Evolutionary conservation across 148 eudicot genomes (phyloP), one percentile per base, ranked within the genome.

Genomic region (Arbutus unedo): DNA sequence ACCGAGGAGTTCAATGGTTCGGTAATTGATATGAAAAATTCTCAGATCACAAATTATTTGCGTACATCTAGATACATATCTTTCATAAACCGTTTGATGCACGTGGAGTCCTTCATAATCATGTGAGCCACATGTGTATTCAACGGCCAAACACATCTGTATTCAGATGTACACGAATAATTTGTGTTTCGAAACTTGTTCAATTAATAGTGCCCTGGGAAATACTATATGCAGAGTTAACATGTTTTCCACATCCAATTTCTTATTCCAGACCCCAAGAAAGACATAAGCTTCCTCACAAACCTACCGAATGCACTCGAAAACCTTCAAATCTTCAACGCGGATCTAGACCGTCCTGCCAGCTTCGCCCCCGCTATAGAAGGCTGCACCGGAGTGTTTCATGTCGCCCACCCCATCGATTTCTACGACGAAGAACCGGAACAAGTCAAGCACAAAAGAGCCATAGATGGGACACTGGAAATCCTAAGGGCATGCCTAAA

Each of bases 361-460:
- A 86, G 81, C 79, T 89, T 89, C 57, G 71, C 51, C 8, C 80
- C 82, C 7, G 83, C 88, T 5, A 81, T 90, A 1, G n/a, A 79
- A 38, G 90, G 93, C n/a, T 90, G 93, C 86, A 71, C 50, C n/a
- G 90, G 91, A 8, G 85, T 90, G 25, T 90, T 90, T 59, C 90
- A 90, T 74, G 77, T 87, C 9, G 91, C 90, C 21, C 90, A 90
- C 60, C 89, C 89, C 0, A 73, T 86, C 1, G 87, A 85, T 43
- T 85, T 83, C 11, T 73, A 62, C 21, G 84, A 76, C 45, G 79
- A 81, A 76, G 88, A 87, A 67, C 16, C 83, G 0, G 89, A 88
- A 81, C 76, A 87, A 78, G 78, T 60, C 38, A 84, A 64, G 68
- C 73, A 84, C 81, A 16, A 81, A 73, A 81, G 85, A 62, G 78